A percentile compares a stretch with the other conserved stretches of the same genome.
Conservation (phyloP, 352 stramenopile species). For the Phytophthora colocasiae region DNA sequence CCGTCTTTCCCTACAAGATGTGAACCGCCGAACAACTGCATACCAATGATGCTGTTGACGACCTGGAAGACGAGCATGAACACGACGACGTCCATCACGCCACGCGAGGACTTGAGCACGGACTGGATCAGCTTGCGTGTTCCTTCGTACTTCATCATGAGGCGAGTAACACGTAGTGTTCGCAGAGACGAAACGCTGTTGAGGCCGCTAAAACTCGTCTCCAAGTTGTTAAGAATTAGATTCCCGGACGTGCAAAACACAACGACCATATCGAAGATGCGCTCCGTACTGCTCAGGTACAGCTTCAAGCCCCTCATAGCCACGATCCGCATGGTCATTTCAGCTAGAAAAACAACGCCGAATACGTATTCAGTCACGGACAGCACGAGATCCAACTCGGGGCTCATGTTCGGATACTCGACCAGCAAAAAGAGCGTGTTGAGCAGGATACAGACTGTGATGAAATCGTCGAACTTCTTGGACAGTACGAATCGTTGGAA, state of each 20-base stretch:
- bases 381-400: slow-evolving; percentile 41
- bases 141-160: slow-evolving; percentile 87
- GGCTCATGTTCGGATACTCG: slow-evolving; percentile 70
- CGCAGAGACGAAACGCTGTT: slow-evolving; percentile 76
- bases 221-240: slow-evolving; percentile 74
- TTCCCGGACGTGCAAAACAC: slow-evolving; percentile 74
- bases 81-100: slow-evolving; percentile 74
- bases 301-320: slow-evolving; percentile 56
- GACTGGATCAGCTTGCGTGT: slow-evolving; percentile 82
- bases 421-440: slow-evolving; percentile 76
- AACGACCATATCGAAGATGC: slow-evolving; percentile 77
- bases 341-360: slow-evolving; percentile 60
- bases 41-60: slow-evolving; percentile 76
- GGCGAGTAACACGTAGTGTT: slow-evolving; percentile 69
- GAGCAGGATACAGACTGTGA: slow-evolving; percentile 70
- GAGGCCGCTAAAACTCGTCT: slow-evolving; percentile 60
- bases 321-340: slow-evolving; percentile 71
- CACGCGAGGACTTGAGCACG: slow-evolving; percentile 81
- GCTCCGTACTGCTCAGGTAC: slow-evolving; percentile 68
- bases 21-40: slow-evolving; percentile 77
- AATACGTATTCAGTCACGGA: slow-evolving; percentile 79
- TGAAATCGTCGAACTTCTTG: slow-evolving; percentile 77
- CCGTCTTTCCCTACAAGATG: slow-evolving; percentile 50
- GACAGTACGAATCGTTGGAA: slow-evolving; percentile 70
- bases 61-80: slow-evolving; percentile 84